A percentile compares a stretch with the other conserved stretches of the same genome.
phyloP scores from a whole-genome alignment of 441 rosid species.

The Erodium trifolium region DNA sequence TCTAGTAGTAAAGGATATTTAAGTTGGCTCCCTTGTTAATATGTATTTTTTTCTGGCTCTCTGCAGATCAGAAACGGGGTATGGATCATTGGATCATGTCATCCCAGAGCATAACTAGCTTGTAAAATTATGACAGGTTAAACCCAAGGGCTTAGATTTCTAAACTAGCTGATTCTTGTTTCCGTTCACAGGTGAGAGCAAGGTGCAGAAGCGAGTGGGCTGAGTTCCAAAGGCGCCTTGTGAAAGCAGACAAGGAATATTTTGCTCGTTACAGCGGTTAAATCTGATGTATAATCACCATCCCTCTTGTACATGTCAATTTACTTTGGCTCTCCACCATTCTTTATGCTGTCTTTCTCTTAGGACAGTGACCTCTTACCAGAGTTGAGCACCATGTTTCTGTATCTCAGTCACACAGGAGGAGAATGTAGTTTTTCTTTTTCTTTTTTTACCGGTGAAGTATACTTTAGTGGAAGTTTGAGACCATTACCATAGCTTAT shows the following conservation, averaged over 20 bases:
- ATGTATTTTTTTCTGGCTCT: neutral
- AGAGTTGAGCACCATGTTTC: no score
- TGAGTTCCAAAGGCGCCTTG: slow-evolving; percentile 47
- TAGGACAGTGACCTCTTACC: neutral
- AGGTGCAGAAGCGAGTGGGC: slow-evolving; percentile 63
- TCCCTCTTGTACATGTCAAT: slow-evolving; percentile 22
- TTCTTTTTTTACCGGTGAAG: no score
- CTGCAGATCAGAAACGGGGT: neutral
- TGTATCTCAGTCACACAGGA: neutral
- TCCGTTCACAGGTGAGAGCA: slow-evolving; percentile 42
- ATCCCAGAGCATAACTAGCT: neutral
- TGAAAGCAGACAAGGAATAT: slow-evolving; percentile 45
- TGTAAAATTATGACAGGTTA: neutral
- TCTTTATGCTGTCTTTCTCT: neutral
- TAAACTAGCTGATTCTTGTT: neutral
- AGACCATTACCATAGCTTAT: neutral
- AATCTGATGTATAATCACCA: slow-evolving; percentile 9
- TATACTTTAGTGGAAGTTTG: neutral
- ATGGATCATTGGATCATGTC: neutral
- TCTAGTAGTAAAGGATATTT: no score
- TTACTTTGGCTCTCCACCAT: neutral
- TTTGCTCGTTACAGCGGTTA: slow-evolving; percentile 28
- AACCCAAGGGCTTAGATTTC: neutral
- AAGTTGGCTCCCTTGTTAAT: no score
- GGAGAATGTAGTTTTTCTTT: neutral